Percentiles rank a stretch among this genome's conserved stretches.
phyloP scores from a whole-genome alignment of 352 stramenopile genomes.

The Pythium plurisporium region DNA sequence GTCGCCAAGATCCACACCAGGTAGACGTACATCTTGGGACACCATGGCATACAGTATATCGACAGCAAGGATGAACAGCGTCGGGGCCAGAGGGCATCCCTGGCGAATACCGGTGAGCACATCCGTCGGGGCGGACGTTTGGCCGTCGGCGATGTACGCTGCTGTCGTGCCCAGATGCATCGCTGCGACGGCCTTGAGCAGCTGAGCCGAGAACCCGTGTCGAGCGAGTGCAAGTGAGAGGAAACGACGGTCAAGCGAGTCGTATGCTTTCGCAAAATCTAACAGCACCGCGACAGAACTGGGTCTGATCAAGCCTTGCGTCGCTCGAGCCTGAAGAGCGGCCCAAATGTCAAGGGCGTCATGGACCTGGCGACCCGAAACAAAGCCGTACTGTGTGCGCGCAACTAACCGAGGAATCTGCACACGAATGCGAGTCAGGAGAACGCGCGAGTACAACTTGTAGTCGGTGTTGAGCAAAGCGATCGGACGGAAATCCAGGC shows the following conservation, averaged over 20 bases:
- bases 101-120: slow-evolving; percentile 1
- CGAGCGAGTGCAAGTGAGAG: neutral
- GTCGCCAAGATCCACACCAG: neutral
- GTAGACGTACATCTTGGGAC: neutral
- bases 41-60: slow-evolving; percentile 6
- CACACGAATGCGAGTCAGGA: neutral
- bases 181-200: neutral
- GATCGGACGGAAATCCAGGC: slow-evolving; percentile 10
- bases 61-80: slow-evolving; percentile 6
- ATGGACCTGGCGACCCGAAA: slow-evolving; percentile 1
- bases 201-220: neutral
- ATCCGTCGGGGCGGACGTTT: neutral
- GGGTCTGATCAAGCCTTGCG: neutral
- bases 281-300: neutral
- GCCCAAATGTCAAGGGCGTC: slow-evolving; percentile 9
- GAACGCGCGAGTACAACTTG: slow-evolving; percentile 8
- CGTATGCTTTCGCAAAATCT: slow-evolving; percentile 12
- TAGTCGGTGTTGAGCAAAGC: slow-evolving; percentile 6
- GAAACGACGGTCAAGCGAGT: slow-evolving; percentile 1
- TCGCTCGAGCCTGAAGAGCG: neutral
- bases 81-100: slow-evolving; percentile 7
- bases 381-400: slow-evolving; percentile 3
- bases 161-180: slow-evolving; percentile 11
- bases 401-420: neutral
- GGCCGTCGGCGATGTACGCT: neutral